Conservation (phyloP, 169 alveolate genomes). For the Perkinsus chesapeaki region DNA sequence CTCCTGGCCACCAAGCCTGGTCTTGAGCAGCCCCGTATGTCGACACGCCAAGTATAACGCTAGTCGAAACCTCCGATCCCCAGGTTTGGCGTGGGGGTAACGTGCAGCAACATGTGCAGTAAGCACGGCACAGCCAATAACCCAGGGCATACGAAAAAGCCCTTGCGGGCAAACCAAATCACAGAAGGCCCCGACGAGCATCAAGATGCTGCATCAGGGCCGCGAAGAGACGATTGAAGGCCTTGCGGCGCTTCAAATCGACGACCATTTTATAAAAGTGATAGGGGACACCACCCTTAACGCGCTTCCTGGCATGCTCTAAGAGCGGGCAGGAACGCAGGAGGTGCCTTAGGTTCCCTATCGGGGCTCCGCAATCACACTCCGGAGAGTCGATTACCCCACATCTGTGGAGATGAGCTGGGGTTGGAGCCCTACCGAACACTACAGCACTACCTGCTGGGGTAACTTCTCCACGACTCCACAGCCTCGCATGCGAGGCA, state of each 20-base stretch:
- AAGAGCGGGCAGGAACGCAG: not conserved
- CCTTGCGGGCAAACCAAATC: no score
- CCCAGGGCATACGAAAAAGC: no score
- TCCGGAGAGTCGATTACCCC: not conserved
- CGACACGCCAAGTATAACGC: no score
- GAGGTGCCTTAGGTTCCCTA: not conserved
- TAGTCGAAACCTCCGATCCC: no score
- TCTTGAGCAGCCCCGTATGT: no score
- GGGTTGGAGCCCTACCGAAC: not conserved
- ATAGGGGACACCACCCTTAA: not conserved
- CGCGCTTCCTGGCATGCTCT: not conserved
- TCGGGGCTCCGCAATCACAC: not conserved
- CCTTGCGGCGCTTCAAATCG: not conserved
- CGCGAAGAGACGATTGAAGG: not conserved
- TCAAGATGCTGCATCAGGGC: not conserved
- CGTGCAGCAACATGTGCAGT: no score
- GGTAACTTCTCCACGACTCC: not conserved
- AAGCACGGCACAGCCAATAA: no score
- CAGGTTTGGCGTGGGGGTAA: no score
- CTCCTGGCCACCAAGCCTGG: no score
- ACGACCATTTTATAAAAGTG: not conserved
- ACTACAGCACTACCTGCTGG: not conserved
- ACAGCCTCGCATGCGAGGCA: not conserved
- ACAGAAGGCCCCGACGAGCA: not conserved
- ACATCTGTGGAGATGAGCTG: not conserved